Conservation (phyloP, 148 eudicot species). For the Polygonum aviculare region DNA sequence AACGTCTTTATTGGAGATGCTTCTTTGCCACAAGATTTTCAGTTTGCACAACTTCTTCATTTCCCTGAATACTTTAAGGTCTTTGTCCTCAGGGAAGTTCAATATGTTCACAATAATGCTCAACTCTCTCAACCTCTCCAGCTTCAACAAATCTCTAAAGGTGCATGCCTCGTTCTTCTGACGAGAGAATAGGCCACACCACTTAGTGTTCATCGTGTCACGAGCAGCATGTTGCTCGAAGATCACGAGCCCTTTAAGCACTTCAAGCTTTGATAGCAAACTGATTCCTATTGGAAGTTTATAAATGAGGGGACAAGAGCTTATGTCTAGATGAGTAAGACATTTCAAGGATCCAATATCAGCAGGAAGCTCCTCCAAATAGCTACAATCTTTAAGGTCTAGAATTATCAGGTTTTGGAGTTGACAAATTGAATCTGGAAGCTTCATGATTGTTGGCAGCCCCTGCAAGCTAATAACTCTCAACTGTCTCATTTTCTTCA, state of each 20-base stretch:
- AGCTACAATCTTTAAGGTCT: slow-evolving; percentile 14
- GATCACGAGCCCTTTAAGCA: slow-evolving; percentile 42
- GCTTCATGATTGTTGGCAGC: slow-evolving; percentile 25
- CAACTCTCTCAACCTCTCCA: slow-evolving; percentile 23
- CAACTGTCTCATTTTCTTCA: slow-evolving; percentile 18
- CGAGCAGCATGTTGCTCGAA: not conserved
- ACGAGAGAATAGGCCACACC: not conserved
- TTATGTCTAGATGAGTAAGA: slow-evolving; percentile 41
- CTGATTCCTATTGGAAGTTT: slow-evolving; percentile 34
- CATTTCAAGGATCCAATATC: slow-evolving; percentile 29
- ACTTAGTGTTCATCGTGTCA: not conserved
- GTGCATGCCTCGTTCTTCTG: slow-evolving; percentile 15
- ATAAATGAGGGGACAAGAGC: slow-evolving; percentile 34
- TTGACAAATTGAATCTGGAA: slow-evolving; percentile 24
- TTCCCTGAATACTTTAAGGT: not conserved
- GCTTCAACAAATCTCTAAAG: slow-evolving; percentile 24
- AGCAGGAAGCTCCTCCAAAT: slow-evolving; percentile 27
- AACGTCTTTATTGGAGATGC: not conserved
- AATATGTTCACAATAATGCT: slow-evolving; percentile 23
- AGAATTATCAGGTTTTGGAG: slow-evolving; percentile 24
- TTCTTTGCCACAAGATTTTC: not conserved
- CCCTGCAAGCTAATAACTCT: slow-evolving; percentile 42
- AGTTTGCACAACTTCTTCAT: slow-evolving; percentile 1
- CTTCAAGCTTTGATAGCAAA: slow-evolving; percentile 22
- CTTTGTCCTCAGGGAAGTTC: slow-evolving; percentile 14